Evolutionary conservation across 371 early-diverging fungal species (phyloP), one percentile per base, ranked within the genome.

Genomic region (Mortierella sp.): DNA sequence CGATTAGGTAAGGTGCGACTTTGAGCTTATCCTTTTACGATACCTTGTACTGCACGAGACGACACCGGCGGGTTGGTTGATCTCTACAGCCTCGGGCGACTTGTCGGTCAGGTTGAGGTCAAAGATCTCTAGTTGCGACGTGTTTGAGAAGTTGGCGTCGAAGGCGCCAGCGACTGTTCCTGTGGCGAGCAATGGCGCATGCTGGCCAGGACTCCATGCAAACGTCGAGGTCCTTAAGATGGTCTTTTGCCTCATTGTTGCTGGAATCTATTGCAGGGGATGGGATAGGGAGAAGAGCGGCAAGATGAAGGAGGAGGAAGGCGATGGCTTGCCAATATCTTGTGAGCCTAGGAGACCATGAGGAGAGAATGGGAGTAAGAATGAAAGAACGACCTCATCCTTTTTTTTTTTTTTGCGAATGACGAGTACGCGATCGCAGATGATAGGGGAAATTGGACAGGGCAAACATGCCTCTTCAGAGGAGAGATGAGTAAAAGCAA

Each of bases 121-220:
- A 77, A 94, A 96, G 51, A 99, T 82, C 82, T 98, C 97, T 47
- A 99, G 90, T 80, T 93, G 93, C 6, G 98, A 92, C 55, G 92
- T 89, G 82, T 93, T 95, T 60, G 94, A 94, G 77, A 99, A 99
- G 18, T 94, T 91, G 55, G 96, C 97, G 84, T 98, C 98, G 63
- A 99, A 86, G 29, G 99, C 97, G 26, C 99, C 99, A 11, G 98
- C 95, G 37, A 96, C 96, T 28, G 97, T 96, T 63, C 97, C 99
- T 16, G 93, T 86, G n/a, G 97, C 98, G 62, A 99, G 85, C 60
- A 91, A 81, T 30, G 92, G 86, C 25, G 87, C 66, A 53, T 91
- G 88, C 72, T 91, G 92, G 29, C 88, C 88, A 51, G 95, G 93
- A 60, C 92, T 88, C 95, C 95, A 95, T 28, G 94, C 92, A 72